These are phyloP conservation scores for Blumeriella jaapii DNA, from an alignment of 2,329 filamentous ascomycete genomes.

Conservation along the genomic window DNA sequence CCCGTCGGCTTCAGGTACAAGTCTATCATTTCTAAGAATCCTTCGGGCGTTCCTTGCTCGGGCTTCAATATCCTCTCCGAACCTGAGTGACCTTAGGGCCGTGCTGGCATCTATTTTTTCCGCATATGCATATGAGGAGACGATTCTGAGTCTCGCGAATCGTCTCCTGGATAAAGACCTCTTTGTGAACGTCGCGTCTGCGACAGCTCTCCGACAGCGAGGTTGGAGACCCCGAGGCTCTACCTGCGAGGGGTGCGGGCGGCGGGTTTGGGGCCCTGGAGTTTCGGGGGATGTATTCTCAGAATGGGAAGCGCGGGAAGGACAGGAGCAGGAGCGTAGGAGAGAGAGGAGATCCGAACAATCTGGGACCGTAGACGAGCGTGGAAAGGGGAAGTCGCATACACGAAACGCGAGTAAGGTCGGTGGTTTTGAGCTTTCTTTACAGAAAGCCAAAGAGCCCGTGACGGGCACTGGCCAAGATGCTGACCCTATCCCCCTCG, in stretches of 20 bases:
- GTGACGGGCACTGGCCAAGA: no score
- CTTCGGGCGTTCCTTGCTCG: slow-evolving; percentile 78
- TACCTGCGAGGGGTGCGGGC: slow-evolving; percentile 76
- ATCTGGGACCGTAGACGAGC: slow-evolving; percentile 26
- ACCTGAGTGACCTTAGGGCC: slow-evolving; percentile 71
- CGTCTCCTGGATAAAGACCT: slow-evolving; percentile 78
- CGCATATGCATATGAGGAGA: slow-evolving; percentile 90
- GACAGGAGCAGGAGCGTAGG: slow-evolving; percentile 33
- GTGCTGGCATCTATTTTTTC: slow-evolving; percentile 86
- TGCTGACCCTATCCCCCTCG: no score
- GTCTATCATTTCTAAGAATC: slow-evolving; percentile 77
- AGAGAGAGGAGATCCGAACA: slow-evolving; percentile 26
- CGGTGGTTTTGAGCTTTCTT: slow-evolving; percentile 12
- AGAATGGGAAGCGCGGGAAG: slow-evolving; percentile 61
- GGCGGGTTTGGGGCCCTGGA: slow-evolving; percentile 79
- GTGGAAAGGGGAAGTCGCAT: slow-evolving; percentile 32
- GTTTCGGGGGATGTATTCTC: slow-evolving; percentile 67
- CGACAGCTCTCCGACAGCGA: slow-evolving; percentile 62
- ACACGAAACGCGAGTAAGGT: slow-evolving; percentile 19
- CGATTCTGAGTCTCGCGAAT: slow-evolving; percentile 75
- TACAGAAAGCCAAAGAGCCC: slow-evolving; percentile 17
- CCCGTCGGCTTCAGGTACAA: slow-evolving; percentile 29
- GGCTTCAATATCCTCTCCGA: slow-evolving; percentile 71
- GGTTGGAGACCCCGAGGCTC: slow-evolving; percentile 86
- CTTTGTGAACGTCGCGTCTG: slow-evolving; percentile 70